Evolutionary conservation across 2,329 filamentous ascomycete genomes (phyloP), one percentile per base, ranked within the genome.

Genomic region (Ophiostoma perfectum): DNA sequence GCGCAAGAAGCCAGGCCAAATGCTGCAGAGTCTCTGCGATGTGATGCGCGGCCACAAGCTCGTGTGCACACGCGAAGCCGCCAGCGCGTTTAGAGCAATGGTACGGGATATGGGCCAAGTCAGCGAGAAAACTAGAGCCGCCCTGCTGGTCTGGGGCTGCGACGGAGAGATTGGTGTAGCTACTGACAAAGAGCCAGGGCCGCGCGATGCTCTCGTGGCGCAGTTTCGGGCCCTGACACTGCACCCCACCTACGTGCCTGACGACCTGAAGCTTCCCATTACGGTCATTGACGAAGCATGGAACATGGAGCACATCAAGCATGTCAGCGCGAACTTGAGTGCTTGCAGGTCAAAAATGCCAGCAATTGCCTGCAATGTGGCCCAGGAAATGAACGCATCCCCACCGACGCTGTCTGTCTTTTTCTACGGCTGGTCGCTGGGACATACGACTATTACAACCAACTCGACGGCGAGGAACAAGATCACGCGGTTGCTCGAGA

Each of bases 391-490:
- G 58, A 73, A 74, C 5, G 76, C 77, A 41, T 73, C 75, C 0
- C 75, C 77, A 42, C 78, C 80, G 68, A 92, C 91, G 73, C 78
- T 82, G 67, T 88, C 88, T 27, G 89, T 92, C 8, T 91, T 93
- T 74, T 79, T 90, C 66, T 87, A 88, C 74, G 90, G 90, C 16
- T 93, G 90, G 90, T 81, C 81, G 9, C 78, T 80, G 8, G 80
- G 82, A 0, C 75, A 84, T 39, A 90, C 88, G 1, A 93, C 90
- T 0, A 78, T 93, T 66, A 91, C 89, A 3, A 89, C 88, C 70
- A 93, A 93, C 74, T 82, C 85, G 36, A 85, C 84, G 1, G 87
- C 90, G 62, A 84, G 86, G 36, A 90, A 86, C 72, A 84, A 88
- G 71, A 85, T 93, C 62, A 45, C 65, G 5, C 68, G 66, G 4